Conservation (phyloP, 768 basidiomycete species). For the Pisolithus marmoratus region DNA sequence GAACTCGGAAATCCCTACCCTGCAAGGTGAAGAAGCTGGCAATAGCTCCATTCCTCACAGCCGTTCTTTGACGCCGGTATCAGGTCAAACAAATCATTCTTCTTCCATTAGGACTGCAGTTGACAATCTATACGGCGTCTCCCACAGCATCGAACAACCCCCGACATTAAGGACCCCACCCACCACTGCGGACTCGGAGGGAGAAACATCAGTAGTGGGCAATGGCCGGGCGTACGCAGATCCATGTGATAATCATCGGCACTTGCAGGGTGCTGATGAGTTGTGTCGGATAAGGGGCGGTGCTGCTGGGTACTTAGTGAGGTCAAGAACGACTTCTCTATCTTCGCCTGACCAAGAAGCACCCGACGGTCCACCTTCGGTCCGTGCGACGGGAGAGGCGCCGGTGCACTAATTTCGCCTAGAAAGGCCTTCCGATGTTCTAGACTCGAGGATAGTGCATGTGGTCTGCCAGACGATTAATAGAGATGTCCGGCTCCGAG, state of each 20-base stretch:
- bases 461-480: background rate
- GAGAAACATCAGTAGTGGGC: conserved; percentile 1
- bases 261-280: background rate
- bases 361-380: conserved; percentile 18
- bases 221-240: conserved; percentile 8
- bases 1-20: conserved; percentile 2
- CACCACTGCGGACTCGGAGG: conserved; percentile 11
- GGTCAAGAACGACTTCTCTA: conserved; percentile 18
- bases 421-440: background rate
- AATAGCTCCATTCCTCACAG: conserved; percentile 10
- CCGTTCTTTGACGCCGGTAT: conserved; percentile 27
- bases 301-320: conserved; percentile 8
- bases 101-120: conserved; percentile 19
- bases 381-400: conserved; percentile 8
- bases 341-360: conserved; percentile 22
- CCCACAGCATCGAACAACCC: conserved; percentile 23
- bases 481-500: background rate
- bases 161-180: conserved; percentile 8
- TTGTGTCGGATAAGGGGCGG: background rate
- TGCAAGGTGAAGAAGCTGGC: conserved; percentile 9
- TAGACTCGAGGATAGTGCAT: background rate
- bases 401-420: too few relatives aligned
- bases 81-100: conserved; percentile 31
- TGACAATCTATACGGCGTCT: conserved; percentile 23
- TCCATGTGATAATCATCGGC: conserved; percentile 7